A percentile compares a stretch with the other conserved stretches of the same genome.
Conservation (phyloP, 208 protist species). For the Leishmania lainsoni region DNA sequence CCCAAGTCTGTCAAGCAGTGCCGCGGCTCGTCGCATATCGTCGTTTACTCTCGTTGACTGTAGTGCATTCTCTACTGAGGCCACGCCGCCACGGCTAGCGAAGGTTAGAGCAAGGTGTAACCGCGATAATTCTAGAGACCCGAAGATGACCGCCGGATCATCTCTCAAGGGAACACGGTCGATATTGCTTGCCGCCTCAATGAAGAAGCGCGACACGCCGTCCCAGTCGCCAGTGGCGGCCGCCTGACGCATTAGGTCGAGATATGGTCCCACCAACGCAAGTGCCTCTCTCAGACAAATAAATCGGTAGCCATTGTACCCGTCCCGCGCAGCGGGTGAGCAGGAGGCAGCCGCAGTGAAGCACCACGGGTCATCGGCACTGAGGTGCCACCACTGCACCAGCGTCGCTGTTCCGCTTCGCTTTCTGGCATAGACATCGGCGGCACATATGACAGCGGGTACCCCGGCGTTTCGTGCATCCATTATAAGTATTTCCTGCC, state of each 20-base stretch:
- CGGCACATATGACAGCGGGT: neutral
- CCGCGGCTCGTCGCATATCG: conserved; percentile 12
- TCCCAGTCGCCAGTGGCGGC: conserved; percentile 23
- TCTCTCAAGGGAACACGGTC: neutral
- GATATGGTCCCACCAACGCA: conserved; percentile 21
- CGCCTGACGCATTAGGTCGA: conserved; percentile 25
- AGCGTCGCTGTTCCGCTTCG: conserved; percentile 6
- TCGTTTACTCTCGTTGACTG: neutral
- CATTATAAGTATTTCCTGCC: neutral
- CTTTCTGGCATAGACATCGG: neutral
- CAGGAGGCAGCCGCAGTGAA: neutral
- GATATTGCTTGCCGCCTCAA: neutral
- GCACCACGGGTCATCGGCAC: conserved; percentile 14
- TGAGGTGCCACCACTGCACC: conserved; percentile 30
- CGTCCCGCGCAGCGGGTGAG: neutral
- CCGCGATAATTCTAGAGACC: conserved; percentile 31
- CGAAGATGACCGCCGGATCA: conserved; percentile 20
- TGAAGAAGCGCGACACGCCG: neutral
- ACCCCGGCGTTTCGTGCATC: neutral
- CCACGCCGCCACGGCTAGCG: conserved; percentile 12
- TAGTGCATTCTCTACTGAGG: conserved; percentile 6
- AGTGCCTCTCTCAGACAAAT: conserved; percentile 14
- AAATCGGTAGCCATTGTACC: conserved; percentile 10
- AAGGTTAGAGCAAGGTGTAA: conserved; percentile 22
- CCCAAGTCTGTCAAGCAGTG: conserved; percentile 23